These are phyloP conservation scores for Mollisia scopiformis DNA, from an alignment of 2,329 filamentous ascomycete genomes.

Conservation along the genomic window DNA sequence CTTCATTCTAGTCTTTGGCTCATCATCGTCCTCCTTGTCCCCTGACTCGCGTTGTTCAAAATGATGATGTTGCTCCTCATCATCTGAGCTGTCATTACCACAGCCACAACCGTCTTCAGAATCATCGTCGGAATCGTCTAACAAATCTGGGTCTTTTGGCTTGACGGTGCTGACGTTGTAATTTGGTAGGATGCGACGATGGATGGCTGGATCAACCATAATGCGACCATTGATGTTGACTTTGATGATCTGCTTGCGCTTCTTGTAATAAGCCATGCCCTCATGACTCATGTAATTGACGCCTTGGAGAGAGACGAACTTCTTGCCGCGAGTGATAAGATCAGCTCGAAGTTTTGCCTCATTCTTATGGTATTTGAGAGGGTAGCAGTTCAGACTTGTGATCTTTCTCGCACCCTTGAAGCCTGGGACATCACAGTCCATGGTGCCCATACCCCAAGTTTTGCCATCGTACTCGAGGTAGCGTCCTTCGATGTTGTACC, in stretches of 20 bases:
- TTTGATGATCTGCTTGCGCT: conserved; percentile 74
- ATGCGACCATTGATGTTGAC: conserved; percentile 85
- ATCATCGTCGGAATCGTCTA: conserved; percentile 53
- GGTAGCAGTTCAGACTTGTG: conserved; percentile 75
- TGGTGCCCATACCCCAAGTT: conserved; percentile 74
- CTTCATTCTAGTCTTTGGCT: conserved; percentile 40
- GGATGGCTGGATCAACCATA: conserved; percentile 85
- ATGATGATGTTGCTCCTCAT: conserved; percentile 33
- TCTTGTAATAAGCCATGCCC: conserved; percentile 84
- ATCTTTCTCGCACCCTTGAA: conserved; percentile 87
- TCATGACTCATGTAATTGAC: conserved; percentile 84
- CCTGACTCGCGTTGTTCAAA: conserved; percentile 24
- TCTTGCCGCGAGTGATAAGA: conserved; percentile 80
- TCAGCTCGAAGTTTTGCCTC: conserved; percentile 64
- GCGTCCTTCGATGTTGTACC: conserved; percentile 74
- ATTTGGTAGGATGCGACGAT: conserved; percentile 84
- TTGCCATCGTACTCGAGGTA: conserved; percentile 92
- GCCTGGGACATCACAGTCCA: conserved; percentile 68
- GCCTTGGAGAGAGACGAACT: conserved; percentile 79
- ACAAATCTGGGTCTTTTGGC: conserved; percentile 67
- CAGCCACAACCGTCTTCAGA: conserved; percentile 45
- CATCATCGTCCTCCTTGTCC: conserved; percentile 31
- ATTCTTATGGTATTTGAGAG: conserved; percentile 79
- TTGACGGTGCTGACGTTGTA: conserved; percentile 77
- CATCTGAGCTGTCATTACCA: conserved; percentile 37